Evolutionary conservation across 306 rosid species (phyloP).

Genomic region (Trifolium fragiferum): DNA sequence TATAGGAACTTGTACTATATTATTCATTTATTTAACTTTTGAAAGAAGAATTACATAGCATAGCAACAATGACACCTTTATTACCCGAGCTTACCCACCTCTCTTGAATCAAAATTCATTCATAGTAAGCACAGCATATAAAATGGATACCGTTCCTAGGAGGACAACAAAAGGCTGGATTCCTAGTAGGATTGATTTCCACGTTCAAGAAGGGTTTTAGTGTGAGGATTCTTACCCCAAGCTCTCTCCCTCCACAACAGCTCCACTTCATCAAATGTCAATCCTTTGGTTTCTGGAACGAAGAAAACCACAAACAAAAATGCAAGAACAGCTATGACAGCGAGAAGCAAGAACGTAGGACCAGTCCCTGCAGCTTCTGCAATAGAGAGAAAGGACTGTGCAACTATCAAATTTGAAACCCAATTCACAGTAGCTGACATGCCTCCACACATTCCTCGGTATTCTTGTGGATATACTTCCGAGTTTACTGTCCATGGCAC

Average conservation of each 20-base stretch:
- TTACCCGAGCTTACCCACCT: not conserved
- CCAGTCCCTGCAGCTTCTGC: slow-evolving; percentile 76
- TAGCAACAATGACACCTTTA: not conserved
- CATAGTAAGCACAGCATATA: not conserved
- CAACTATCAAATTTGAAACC: slow-evolving; percentile 84
- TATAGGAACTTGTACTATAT: too few relatives aligned
- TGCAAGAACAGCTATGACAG: slow-evolving; percentile 61
- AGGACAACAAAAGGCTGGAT: not conserved
- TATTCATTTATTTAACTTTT: too few relatives aligned
- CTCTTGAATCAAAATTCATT: not conserved
- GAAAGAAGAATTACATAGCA: too few relatives aligned
- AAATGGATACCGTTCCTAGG: not conserved
- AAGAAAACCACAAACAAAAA: slow-evolving; percentile 62
- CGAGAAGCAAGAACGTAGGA: slow-evolving; percentile 77
- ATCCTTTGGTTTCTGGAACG: slow-evolving; percentile 89
- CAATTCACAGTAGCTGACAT: slow-evolving; percentile 95
- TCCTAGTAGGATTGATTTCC: slow-evolving; percentile 23
- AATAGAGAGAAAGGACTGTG: slow-evolving; percentile 73
- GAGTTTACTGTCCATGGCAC: slow-evolving; percentile 98
- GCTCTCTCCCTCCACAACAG: slow-evolving; percentile 85
- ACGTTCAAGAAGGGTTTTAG: slow-evolving; percentile 60
- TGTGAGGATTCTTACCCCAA: slow-evolving; percentile 54
- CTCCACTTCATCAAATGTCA: slow-evolving; percentile 94
- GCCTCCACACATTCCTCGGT: slow-evolving; percentile 85
- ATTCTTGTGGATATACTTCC: slow-evolving; percentile 86